Evolutionary conservation across 805 yeast species (phyloP), one percentile per base, ranked within the genome.

Genomic region (Zygotorulaspora florentina): DNA sequence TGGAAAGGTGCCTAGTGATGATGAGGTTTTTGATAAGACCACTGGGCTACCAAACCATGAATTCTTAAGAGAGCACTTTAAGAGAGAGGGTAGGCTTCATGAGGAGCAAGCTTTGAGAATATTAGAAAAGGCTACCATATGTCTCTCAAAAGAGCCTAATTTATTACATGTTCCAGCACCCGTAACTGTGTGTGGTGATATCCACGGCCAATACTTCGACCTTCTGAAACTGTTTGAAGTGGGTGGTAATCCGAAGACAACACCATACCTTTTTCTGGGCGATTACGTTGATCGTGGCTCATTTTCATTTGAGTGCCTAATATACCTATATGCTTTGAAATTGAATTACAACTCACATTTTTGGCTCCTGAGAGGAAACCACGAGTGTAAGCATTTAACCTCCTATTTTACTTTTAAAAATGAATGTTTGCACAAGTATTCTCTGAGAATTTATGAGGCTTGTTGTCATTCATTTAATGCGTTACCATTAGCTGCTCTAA

Each of bases 231-330:
- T 91, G 36, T 87, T 91, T 60, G 97, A 91, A 62, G 91, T 89
- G 13, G 96, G 96, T 33, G 98, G 98, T 2, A 82, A 84, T 59
- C 96, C 97, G 10, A 72, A 69, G 12, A 67, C 61, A n/a, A 83
- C 95, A 1, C 75, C 85, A 15, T 91, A 87, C 63, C 70, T 90
- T 43, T 90, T 91, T 58, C 68, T 90, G 45, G 97, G 98, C 12
- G 98, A 91, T 67, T 91, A 90, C 62, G 97, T 91, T 16, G 99
- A 91, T 68, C 75, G 99, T 53, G 99, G 99, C 3, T 79, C 86
- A 17, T 90, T 86, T 61, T 85, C 96, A 11, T 78, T 88, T 50
- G 99, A 91, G 65, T 81, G 87, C 59, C 67, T 85, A 39, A 64
- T 91, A 35, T 83, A 85, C 55, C 66, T 91, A 44, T 89, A 87